Evolutionary conservation across 768 basidiomycete species (phyloP), one percentile per base, ranked within the genome.

Genomic region (Suillus ampliporus): DNA sequence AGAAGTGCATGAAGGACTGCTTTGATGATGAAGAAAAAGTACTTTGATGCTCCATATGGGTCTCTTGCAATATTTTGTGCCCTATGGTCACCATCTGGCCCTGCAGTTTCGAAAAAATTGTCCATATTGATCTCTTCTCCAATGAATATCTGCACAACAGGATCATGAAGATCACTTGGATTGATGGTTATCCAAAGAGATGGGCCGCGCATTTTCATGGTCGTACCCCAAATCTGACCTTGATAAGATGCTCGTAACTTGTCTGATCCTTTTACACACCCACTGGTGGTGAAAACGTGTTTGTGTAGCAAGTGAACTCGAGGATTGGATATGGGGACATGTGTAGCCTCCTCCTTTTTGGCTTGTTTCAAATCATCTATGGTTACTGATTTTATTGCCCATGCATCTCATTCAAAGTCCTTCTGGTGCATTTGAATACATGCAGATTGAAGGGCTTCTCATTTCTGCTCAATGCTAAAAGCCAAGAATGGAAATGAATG

Each of bases 111-210:
- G n/a, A 84, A 43, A 43, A 43, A 83, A 0, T 65, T 2, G 58
- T 86, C 78, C 19, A 85, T 62, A 54, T 84, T 69, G 11, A 86
- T 83, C 0, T 79, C 67, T 37, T 72, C 75, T 0, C 84, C 82
- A 0, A 77, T 72, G 13, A 85, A 69, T 0, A 84, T 72, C 60
- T 84, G 82, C 0, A 76, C 79, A 23, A n/a, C 9, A n/a, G 43
- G 9, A 44, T 44, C n/a, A 4, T 44, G 43, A 44, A 44, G 43
- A 4, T 44, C n/a, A 4, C 5, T 67, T 28, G 78, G 79, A 57
- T 82, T 84, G 1, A 84, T 72, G 0, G 83, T 84, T 1, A 79
- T 63, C 82, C 83, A 84, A 0, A 84, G 15, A 28, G 51, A 52
- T 8, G 54, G 54, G 6, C 54, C 19, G 0, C 19, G 19, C 3